A percentile compares a stretch with the other conserved stretches of the same genome.
Evolutionary conservation across 2,329 filamentous ascomycete genomes (phyloP).

Genomic region (Neocatenulostroma microsporum): DNA sequence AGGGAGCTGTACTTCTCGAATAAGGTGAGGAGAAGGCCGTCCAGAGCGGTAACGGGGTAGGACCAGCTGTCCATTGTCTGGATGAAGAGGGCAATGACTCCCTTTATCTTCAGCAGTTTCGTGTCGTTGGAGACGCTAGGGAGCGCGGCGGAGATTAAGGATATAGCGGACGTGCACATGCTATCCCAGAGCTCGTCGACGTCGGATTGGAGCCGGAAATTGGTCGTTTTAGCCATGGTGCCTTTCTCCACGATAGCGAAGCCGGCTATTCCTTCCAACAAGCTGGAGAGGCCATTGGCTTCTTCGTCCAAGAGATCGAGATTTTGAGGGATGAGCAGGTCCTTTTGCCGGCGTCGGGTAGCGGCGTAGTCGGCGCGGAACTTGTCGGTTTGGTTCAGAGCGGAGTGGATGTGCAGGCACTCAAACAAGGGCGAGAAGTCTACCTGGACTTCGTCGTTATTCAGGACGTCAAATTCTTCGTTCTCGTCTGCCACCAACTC

Average conservation of each 20-base stretch:
- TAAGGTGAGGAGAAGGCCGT: constrained; percentile 75
- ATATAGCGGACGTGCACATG: constrained; percentile 83
- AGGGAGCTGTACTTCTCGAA: constrained; percentile 93
- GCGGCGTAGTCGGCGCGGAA: constrained; percentile 89
- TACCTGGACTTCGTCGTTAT: constrained; percentile 91
- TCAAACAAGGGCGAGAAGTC: constrained; percentile 94
- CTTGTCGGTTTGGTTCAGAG: constrained; percentile 82
- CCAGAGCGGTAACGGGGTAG: constrained; percentile 73
- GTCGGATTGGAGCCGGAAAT: constrained; percentile 73
- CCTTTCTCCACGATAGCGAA: constrained; percentile 95
- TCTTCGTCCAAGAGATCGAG: constrained; percentile 76
- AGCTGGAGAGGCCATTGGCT: constrained; percentile 74
- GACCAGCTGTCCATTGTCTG: constrained; percentile 98
- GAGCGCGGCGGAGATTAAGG: constrained; percentile 70
- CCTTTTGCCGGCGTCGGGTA: constrained; percentile 83
- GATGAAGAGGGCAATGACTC: constrained; percentile 85
- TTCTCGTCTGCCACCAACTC: constrained; percentile 92
- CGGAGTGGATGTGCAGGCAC: constrained; percentile 92
- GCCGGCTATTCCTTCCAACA: constrained; percentile 88
- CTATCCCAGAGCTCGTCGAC: constrained; percentile 99
- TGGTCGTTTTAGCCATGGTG: constrained; percentile 78
- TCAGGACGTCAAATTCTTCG: constrained; percentile 89
- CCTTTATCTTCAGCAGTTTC: constrained; percentile 87
- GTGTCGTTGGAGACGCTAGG: constrained; percentile 80
- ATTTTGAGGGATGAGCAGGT: constrained; percentile 69